Percentiles rank a stretch among this genome's conserved stretches.
Evolutionary conservation across 2,329 filamentous ascomycete species (phyloP).

Genomic region (Coniochaeta pulveracea): DNA sequence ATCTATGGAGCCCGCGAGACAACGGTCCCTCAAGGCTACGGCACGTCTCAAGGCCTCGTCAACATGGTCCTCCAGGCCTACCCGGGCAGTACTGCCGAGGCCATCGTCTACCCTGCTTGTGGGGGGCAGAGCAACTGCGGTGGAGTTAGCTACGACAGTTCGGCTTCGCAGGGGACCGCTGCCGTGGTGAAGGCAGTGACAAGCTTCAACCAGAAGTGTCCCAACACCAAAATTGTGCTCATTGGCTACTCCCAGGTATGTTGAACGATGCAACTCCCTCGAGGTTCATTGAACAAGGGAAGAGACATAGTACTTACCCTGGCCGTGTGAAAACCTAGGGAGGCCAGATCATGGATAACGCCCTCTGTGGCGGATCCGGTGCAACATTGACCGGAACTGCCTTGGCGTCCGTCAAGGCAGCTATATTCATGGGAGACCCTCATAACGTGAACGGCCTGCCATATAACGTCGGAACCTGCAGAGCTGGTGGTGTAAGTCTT

Average conservation of each 20-base stretch:
- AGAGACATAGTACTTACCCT: background rate
- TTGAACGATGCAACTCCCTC: background rate
- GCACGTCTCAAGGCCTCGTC: constrained; percentile 30
- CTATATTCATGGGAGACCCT: constrained; percentile 53
- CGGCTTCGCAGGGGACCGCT: constrained; percentile 38
- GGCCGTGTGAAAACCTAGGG: constrained; percentile 25
- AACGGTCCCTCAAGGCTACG: constrained; percentile 31
- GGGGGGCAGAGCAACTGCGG: constrained; percentile 46
- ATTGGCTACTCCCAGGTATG: constrained; percentile 51
- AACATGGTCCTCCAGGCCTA: constrained; percentile 30
- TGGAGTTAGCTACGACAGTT: constrained; percentile 41
- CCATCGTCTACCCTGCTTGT: constrained; percentile 43
- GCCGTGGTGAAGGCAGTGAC: constrained; percentile 47
- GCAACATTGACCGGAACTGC: constrained; percentile 23
- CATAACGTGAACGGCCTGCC: constrained; percentile 40
- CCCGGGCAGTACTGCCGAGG: constrained; percentile 31
- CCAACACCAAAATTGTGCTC: constrained; percentile 44
- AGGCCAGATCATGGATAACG: constrained; percentile 52
- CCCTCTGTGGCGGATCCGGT: constrained; percentile 44
- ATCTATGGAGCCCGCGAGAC: constrained; percentile 41
- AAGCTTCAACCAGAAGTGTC: constrained; percentile 40
- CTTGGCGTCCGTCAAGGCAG: constrained; percentile 43
- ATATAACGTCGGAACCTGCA: constrained; percentile 52
- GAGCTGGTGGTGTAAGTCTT: constrained; percentile 41
- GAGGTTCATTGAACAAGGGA: no score